These are phyloP conservation scores for Suhomyces ambrosiae DNA, from an alignment of 1,139 yeast genomes.

Conservation along the genomic window DNA sequence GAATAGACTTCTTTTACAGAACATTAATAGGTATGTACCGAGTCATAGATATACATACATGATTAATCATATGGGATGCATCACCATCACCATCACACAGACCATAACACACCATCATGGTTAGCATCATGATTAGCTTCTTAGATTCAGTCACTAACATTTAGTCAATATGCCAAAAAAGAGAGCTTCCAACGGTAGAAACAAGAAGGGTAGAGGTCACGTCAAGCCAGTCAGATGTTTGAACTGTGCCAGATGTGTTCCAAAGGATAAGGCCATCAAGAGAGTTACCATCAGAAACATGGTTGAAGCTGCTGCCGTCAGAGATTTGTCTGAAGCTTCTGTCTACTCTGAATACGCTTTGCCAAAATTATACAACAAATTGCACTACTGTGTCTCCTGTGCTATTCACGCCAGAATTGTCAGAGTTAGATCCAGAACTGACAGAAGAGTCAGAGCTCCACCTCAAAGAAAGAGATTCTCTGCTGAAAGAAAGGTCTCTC, in stretches of 20 bases:
- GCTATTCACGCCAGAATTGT: conserved; percentile 99
- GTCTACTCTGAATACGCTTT: conserved; percentile 99
- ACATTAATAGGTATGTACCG: conserved; percentile 22
- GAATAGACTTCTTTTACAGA: conserved; percentile 16
- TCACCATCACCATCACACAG: not conserved
- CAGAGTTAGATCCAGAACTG: conserved; percentile 98
- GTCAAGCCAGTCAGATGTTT: conserved; percentile 99
- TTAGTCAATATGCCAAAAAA: conserved; percentile 91
- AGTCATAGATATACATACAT: conserved; percentile 1
- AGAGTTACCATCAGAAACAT: conserved; percentile 99
- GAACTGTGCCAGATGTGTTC: conserved; percentile 99
- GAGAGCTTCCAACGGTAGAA: conserved; percentile 99
- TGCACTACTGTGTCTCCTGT: conserved; percentile 99
- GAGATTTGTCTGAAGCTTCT: conserved; percentile 99
- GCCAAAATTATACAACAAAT: conserved; percentile 99
- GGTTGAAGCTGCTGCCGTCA: conserved; percentile 99
- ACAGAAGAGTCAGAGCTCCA: conserved; percentile 98
- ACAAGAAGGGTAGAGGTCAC: conserved; percentile 99
- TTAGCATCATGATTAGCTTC: not conserved
- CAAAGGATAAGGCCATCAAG: conserved; percentile 99
- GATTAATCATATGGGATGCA: not conserved
- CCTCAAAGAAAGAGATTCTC: conserved; percentile 99
- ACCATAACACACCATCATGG: not conserved
- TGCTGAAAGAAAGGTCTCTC: conserved; percentile 95
- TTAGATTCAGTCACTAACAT: conserved; percentile 25